phyloP scores from a whole-genome alignment of 768 basidiomycete species.

The Lentinula sp. region DNA sequence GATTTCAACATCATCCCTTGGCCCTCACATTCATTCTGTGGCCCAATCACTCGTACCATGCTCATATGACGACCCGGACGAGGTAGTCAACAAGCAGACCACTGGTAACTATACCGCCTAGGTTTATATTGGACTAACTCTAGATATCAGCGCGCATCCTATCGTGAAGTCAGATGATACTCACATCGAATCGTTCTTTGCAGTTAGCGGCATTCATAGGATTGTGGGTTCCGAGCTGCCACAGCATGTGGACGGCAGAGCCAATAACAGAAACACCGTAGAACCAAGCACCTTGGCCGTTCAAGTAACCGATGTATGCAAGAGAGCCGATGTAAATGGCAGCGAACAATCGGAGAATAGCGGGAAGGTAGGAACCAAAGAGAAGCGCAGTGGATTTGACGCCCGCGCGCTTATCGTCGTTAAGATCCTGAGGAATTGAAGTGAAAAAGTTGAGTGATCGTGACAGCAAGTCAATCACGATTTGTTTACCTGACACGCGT shows the following conservation, averaged over 20 bases:
- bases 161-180: background rate
- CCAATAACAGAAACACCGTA: slow-evolving; percentile 13
- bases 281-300: slow-evolving; percentile 15
- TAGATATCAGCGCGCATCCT: background rate
- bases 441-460: background rate
- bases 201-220: slow-evolving; percentile 14
- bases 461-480: background rate
- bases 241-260: slow-evolving; percentile 11
- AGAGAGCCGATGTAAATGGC: slow-evolving; percentile 17
- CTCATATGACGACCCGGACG: background rate
- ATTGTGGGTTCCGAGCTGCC: slow-evolving; percentile 13
- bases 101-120: background rate
- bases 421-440: slow-evolving; percentile 32
- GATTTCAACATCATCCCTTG: too few species aligned
- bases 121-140: background rate
- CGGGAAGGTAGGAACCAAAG: slow-evolving; percentile 40
- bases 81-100: background rate
- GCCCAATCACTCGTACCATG: background rate
- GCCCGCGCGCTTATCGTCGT: slow-evolving; percentile 50
- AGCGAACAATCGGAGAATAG: slow-evolving; percentile 37
- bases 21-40: too few species aligned
- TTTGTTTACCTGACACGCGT: slow-evolving; percentile 38
- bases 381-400: slow-evolving; percentile 60
- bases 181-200: slow-evolving; percentile 7
- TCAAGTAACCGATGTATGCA: slow-evolving; percentile 19